phyloP scores from a whole-genome alignment of 106 monocot genomes.

The Acanthochlamys bracteata region DNA sequence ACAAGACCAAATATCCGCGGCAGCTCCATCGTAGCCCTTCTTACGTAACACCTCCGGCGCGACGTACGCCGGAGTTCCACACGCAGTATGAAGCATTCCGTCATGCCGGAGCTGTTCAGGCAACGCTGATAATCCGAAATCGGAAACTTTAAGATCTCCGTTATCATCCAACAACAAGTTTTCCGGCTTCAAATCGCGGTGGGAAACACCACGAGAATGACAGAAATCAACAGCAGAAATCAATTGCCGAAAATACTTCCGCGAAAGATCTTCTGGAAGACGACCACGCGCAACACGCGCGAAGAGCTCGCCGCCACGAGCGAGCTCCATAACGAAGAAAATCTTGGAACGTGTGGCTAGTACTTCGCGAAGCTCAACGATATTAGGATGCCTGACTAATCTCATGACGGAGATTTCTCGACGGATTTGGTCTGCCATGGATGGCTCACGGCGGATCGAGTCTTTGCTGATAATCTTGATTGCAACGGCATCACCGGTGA shows the following conservation, averaged over 20 bases:
- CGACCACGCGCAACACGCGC: slow-evolving; percentile 11
- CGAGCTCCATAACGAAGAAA: slow-evolving; percentile 21
- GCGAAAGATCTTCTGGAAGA: slow-evolving; percentile 11
- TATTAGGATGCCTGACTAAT: slow-evolving; percentile 21
- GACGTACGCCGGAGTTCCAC: slow-evolving; percentile 26
- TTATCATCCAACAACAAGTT: slow-evolving; percentile 16
- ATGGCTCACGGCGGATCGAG: slow-evolving; percentile 5
- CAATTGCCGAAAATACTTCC: slow-evolving; percentile 18
- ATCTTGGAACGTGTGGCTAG: slow-evolving; percentile 19
- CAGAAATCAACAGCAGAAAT: slow-evolving; percentile 29
- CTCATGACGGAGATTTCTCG: slow-evolving; percentile 21
- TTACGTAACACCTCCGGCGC: slow-evolving; percentile 22
- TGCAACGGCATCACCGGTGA: slow-evolving; percentile 19
- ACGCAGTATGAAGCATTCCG: slow-evolving; percentile 23
- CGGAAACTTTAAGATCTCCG: slow-evolving; percentile 20
- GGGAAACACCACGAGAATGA: slow-evolving; percentile 23
- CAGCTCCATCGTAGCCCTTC: slow-evolving; percentile 17
- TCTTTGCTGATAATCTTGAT: slow-evolving; percentile 23
- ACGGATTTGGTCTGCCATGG: slow-evolving; percentile 16
- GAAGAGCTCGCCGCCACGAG: slow-evolving; percentile 21
- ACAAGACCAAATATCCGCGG: slow-evolving; percentile 20
- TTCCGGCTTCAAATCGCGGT: slow-evolving; percentile 26
- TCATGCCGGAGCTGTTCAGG: slow-evolving; percentile 25
- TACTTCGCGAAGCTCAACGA: slow-evolving; percentile 21
- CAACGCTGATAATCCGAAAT: slow-evolving; percentile 23